phyloP scores from a whole-genome alignment of 176 grass and related monocot genomes.

The Rhipidocladum racemiflorum region DNA sequence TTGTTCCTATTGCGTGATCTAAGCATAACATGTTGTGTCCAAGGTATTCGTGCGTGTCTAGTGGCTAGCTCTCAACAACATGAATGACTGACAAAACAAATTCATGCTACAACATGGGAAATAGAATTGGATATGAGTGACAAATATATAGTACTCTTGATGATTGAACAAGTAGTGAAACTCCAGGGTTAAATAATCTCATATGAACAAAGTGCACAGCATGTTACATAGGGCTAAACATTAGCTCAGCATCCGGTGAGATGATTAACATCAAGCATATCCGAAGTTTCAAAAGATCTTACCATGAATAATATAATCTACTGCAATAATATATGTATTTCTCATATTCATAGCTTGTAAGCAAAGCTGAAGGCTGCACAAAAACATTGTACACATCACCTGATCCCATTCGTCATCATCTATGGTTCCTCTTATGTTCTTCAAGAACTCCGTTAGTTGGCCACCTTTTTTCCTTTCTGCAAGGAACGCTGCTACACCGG shows the following conservation, averaged over 20 bases:
- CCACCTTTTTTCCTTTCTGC: conserved; percentile 89
- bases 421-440: conserved; percentile 95
- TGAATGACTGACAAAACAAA: background rate
- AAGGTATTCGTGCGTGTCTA: no score
- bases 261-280: conserved; percentile 16
- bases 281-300: conserved; percentile 19
- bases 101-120: conserved; percentile 13
- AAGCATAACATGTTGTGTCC: no score
- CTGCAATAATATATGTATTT: conserved; percentile 14
- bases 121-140: background rate
- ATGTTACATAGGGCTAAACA: conserved; percentile 5
- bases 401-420: conserved; percentile 94
- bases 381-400: conserved; percentile 51
- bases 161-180: background rate
- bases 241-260: background rate
- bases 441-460: conserved; percentile 89
- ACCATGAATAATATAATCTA: conserved; percentile 12
- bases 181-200: background rate
- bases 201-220: background rate
- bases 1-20: no score
- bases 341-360: background rate
- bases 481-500: conserved; percentile 79
- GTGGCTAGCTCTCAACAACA: no score
- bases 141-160: background rate
- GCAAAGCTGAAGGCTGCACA: conserved; percentile 8